These are phyloP conservation scores for Kurtzmaniella cleridarum DNA, from an alignment of 805 yeast species.

Conservation along the genomic window DNA sequence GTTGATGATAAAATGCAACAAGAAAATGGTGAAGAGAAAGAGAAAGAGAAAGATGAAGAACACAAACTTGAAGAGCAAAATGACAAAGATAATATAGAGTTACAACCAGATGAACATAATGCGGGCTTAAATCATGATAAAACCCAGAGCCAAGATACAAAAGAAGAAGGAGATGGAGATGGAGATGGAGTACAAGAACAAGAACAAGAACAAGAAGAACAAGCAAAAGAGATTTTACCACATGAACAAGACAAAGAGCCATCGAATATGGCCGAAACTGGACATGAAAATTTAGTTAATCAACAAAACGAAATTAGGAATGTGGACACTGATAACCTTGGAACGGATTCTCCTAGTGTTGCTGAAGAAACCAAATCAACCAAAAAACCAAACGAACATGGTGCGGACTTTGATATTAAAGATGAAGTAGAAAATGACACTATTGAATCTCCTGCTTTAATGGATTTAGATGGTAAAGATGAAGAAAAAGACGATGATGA, in stretches of 20 bases:
- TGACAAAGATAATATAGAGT: conserved; percentile 1
- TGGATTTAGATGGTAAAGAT: not conserved
- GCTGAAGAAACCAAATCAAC: not conserved
- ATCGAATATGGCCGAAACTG: not conserved
- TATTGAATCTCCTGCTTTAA: not conserved
- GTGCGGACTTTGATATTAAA: conserved; percentile 2
- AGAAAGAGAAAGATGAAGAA: conserved; percentile 8
- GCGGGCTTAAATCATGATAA: conserved; percentile 2
- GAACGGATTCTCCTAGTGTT: not conserved
- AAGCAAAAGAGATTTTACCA: not conserved
- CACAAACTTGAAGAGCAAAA: conserved; percentile 6
- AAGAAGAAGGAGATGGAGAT: not conserved
- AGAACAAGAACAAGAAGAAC: not conserved
- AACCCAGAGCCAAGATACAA: not conserved
- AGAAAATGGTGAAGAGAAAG: conserved; percentile 6
- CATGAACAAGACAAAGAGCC: not conserved
- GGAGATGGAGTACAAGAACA: not conserved
- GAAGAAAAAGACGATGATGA: conserved; percentile 5
- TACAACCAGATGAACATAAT: conserved; percentile 3
- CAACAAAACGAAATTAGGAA: not conserved
- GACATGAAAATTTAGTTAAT: too few relatives aligned
- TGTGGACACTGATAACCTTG: not conserved
- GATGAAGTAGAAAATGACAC: conserved; percentile 2
- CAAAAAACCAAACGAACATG: not conserved
- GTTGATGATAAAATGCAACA: not conserved